These are phyloP conservation scores for Hygrophoropsis aurantiaca DNA, from an alignment of 768 basidiomycete genomes.

Conservation along the genomic window DNA sequence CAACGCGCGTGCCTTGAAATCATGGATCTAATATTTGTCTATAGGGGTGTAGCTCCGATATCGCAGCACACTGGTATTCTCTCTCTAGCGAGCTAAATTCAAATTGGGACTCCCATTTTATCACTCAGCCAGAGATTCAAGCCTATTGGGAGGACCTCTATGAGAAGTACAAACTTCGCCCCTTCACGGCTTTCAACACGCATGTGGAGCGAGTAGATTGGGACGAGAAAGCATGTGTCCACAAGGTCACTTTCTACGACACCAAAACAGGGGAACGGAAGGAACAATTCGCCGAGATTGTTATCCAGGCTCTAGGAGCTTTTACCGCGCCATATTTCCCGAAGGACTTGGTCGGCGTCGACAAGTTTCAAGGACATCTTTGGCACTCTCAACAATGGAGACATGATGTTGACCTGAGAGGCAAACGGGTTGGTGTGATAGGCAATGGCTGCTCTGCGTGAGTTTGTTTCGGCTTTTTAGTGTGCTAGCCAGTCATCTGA, in stretches of 20 bases:
- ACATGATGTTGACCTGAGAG: slow-evolving; percentile 49
- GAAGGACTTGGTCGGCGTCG: slow-evolving; percentile 40
- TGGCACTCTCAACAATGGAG: slow-evolving; percentile 62
- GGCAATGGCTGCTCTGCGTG: slow-evolving; percentile 65
- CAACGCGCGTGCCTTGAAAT: not conserved
- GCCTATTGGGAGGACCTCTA: slow-evolving; percentile 51
- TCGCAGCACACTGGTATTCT: slow-evolving; percentile 54
- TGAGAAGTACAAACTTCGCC: slow-evolving; percentile 41
- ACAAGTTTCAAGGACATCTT: slow-evolving; percentile 46
- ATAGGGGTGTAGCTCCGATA: slow-evolving; percentile 54
- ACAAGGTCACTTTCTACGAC: slow-evolving; percentile 40
- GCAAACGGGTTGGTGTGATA: slow-evolving; percentile 58
- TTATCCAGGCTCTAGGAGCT: slow-evolving; percentile 52
- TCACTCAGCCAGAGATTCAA: slow-evolving; percentile 48
- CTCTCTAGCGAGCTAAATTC: slow-evolving; percentile 56
- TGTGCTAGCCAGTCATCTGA: slow-evolving; percentile 3
- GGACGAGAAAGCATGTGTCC: slow-evolving; percentile 42
- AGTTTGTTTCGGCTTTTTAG: slow-evolving; percentile 18
- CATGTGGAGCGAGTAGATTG: slow-evolving; percentile 43
- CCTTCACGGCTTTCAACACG: slow-evolving; percentile 42
- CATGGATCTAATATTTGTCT: slow-evolving; percentile 16
- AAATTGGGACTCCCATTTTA: slow-evolving; percentile 47
- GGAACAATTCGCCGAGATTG: slow-evolving; percentile 40
- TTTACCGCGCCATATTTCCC: slow-evolving; percentile 49
- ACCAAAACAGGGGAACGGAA: slow-evolving; percentile 34